Evolutionary conservation across 202 grass and related monocot species (phyloP), one percentile per base, ranked within the genome.

Genomic region (Carex arenaria): DNA sequence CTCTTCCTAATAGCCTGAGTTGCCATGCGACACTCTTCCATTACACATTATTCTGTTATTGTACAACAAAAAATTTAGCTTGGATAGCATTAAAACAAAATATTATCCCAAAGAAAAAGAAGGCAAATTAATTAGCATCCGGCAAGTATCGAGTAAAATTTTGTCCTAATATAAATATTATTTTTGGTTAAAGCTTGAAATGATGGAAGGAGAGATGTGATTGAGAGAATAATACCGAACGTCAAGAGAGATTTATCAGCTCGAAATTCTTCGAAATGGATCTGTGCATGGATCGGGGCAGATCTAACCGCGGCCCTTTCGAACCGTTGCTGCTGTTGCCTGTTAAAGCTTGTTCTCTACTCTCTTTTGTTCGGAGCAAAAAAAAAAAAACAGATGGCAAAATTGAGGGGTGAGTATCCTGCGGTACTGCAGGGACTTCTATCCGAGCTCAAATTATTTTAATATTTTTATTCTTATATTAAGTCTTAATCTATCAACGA

Each of bases 1-100:
- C 56, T 80, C 61, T 49, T 51, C 6, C 38, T 80, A 80, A 80
- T 64, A 49, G 10, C 9, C 60, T 17, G 61, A 80, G 78, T 43
- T 28, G 78, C 72, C 53, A 76, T 57, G 14, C 13, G 6, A 57
- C 51, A 76, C 72, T 56, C 72, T 56, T 56, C 72, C 15, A 56
- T 76, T 32, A 76, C 51, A 57, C 72, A 57, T 76, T 6, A 31
- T 76, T 76, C 72, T 34, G 72, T n/a, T 10, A 76, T 31, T 6
- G 31, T 31, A 8, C 72, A 76, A 56, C 26, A 28, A 76, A 34
- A 31, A 31, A 17, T 17, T 43, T 19, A 70, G 38, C 38, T 47
- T 71, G 67, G 23, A 49, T 4, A 43, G 8, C 18, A 70, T 45
- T 11, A 9, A 70, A 19, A 20, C 5, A 38, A 38, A 38, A 38